phyloP scores from a whole-genome alignment of 805 yeast species.

The Lipomyces spencermartinsiae region DNA sequence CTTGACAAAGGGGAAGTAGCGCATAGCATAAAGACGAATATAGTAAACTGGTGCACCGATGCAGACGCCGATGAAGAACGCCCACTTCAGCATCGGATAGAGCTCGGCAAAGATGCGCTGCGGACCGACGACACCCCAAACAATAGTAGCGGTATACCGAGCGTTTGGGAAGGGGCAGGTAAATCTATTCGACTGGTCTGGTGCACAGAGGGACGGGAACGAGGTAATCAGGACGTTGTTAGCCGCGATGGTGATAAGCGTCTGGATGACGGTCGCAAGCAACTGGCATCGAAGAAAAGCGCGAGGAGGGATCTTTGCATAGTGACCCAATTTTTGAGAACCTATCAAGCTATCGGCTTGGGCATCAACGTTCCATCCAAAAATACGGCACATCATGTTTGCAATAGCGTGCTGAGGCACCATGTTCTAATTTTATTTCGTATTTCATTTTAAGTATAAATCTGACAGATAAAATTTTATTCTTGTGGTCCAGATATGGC shows the following conservation, averaged over 20 bases:
- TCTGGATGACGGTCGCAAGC: conserved; percentile 54
- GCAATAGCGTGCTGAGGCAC: conserved; percentile 58
- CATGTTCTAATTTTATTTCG: background rate
- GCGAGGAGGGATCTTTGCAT: conserved; percentile 67
- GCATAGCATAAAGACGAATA: conserved; percentile 9
- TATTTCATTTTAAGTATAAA: no score
- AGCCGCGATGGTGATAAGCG: conserved; percentile 53
- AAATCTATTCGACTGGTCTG: conserved; percentile 51
- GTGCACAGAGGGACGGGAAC: conserved; percentile 47
- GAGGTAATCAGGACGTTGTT: conserved; percentile 52
- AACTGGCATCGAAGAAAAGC: conserved; percentile 60
- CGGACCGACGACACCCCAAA: conserved; percentile 70
- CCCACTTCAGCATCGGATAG: conserved; percentile 36
- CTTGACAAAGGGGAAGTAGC: conserved; percentile 19
- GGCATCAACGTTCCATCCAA: conserved; percentile 58
- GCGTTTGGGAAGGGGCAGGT: conserved; percentile 51
- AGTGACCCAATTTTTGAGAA: conserved; percentile 69
- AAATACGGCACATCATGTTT: conserved; percentile 60
- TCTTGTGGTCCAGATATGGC: no score
- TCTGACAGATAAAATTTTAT: no score
- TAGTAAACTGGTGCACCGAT: conserved; percentile 32
- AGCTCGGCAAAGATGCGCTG: conserved; percentile 47
- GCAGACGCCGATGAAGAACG: conserved; percentile 36
- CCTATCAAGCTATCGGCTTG: conserved; percentile 62
- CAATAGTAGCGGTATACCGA: conserved; percentile 57